Evolutionary conservation across 371 early-diverging fungal genomes (phyloP), one percentile per base, ranked within the genome.

Genomic region (Circinella umbellata): DNA sequence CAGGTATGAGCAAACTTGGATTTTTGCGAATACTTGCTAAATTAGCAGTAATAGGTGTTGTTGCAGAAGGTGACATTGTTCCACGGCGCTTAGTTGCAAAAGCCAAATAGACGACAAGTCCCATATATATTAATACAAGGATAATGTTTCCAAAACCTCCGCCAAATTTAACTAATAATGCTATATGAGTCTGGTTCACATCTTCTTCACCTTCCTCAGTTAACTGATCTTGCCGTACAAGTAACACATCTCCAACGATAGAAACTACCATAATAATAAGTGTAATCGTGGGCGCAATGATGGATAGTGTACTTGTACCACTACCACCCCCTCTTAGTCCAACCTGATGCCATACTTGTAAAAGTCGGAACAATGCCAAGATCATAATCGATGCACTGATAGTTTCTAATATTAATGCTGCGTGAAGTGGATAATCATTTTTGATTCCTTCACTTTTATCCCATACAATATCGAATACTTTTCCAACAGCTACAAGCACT

Each of bases 401-500:
- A 1, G 68, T 68, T n/a, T 39, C 20, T 27, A 68, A 39, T 15
- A 68, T 18, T 7, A 68, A 51, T 18, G 68, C 18, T 62, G 68
- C 61, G 17, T 68, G 68, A 8, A 68, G 62, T 51, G 68, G 68
- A 62, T 57, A 68, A 61, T 68, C 61, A 49, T 38, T 62, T 14
- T 68, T 34, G 34, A 46, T 57, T 17, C 42, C 62, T 35, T 67
- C 47, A 5, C 60, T 49, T 47, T 42, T 38, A 61, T 68, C 59
- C 68, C 68, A 68, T 27, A 68, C 68, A 27, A 68, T 46, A 14
- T 62, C 53, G 47, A 68, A 68, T 36, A 68, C 68, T 15, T 68
- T 42, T 11, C 62, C 47, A 14, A 68, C 51, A 4, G 68, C 37
- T 15, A 34, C 39, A 0, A 68, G 53, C 35, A 68, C 68, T 68